phyloP scores from a whole-genome alignment of 352 stramenopile species.

The Globisporangium cylindrosporum region DNA sequence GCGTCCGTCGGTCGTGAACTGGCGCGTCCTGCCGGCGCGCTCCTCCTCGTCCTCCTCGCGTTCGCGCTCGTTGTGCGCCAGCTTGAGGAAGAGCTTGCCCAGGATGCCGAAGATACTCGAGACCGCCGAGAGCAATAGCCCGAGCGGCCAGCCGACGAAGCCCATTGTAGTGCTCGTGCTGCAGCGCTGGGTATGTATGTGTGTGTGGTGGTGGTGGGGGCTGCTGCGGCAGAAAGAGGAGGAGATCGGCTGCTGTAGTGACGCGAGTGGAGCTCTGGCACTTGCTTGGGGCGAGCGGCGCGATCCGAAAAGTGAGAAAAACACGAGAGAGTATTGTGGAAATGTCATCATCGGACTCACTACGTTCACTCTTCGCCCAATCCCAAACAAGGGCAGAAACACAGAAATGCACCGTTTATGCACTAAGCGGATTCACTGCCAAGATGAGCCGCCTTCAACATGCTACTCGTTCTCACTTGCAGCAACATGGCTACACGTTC shows the following conservation, averaged over 20 bases:
- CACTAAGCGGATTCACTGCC: neutral
- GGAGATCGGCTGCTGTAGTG: neutral
- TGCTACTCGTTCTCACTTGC: too few relatives aligned
- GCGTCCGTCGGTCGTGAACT: constrained; percentile 19
- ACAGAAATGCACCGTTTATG: neutral
- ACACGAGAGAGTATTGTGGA: neutral
- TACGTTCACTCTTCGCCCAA: neutral
- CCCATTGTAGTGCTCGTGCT: constrained; percentile 20
- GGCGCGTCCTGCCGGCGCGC: constrained; percentile 24
- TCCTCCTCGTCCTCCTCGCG: constrained; percentile 46
- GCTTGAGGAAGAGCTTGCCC: constrained; percentile 79
- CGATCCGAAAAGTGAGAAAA: constrained; percentile 5
- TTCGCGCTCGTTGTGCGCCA: constrained; percentile 72
- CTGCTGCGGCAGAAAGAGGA: neutral
- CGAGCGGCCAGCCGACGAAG: constrained; percentile 73
- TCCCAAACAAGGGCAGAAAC: too few relatives aligned
- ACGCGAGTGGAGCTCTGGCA: neutral
- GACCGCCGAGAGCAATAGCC: constrained; percentile 68
- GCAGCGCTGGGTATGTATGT: neutral
- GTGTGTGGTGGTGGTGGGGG: neutral
- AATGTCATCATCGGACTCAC: neutral
- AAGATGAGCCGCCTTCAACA: too few relatives aligned
- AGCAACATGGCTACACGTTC: neutral
- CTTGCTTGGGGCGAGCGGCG: neutral
- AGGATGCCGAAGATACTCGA: constrained; percentile 80